Evolutionary conservation across 352 stramenopile genomes (phyloP), one percentile per base, ranked within the genome.

Genomic region (Pythium brachiatum): DNA sequence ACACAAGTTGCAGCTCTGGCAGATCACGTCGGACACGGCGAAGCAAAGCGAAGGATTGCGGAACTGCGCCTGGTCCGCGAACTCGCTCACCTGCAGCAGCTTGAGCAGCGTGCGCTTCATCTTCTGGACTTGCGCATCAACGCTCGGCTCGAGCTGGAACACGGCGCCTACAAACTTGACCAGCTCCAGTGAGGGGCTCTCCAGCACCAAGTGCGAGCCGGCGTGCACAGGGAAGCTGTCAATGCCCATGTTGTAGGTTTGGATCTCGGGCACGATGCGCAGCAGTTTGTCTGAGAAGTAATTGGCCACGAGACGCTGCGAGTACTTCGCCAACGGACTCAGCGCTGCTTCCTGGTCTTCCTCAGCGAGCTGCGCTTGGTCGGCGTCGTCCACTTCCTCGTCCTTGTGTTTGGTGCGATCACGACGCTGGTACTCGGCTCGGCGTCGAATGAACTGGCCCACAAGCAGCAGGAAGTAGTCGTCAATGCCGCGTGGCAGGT

Each of bases 11-110:
- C 97, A 99, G 69, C 92, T 93, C 13, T 86, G 72, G 67, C 97
- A 99, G 66, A 99, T 98, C 18, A 99, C 89, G 72, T 99, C 97
- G 13, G 89, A 88, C n/a, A 99, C 75, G 9, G 98, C 85, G 63
- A 99, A 98, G 20, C 83, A 94, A 38, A 96, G 77, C 53, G 90
- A 98, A 50, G 96, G 97, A 73, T 99, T 98, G 15, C 79, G 74
- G 78, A 98, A 99, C 60, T 90, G 58, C 2, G 95, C 89, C 60
- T 92, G 81, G 8, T 89, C 83, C 0, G 73, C 57, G 54, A 92
- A 93, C 59, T 94, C 83, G 48, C 81, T 93, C 38, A 78, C 81
- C 20, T 75, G 78, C 31, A 95, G 58, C n/a, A 91, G 64, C 48
- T 90, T 89, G 2, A 98, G 79, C 18, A 98, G 66, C 60, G 90